Evolutionary conservation across 2,329 filamentous ascomycete species (phyloP).

Genomic region (Trichoderma harzianum): DNA sequence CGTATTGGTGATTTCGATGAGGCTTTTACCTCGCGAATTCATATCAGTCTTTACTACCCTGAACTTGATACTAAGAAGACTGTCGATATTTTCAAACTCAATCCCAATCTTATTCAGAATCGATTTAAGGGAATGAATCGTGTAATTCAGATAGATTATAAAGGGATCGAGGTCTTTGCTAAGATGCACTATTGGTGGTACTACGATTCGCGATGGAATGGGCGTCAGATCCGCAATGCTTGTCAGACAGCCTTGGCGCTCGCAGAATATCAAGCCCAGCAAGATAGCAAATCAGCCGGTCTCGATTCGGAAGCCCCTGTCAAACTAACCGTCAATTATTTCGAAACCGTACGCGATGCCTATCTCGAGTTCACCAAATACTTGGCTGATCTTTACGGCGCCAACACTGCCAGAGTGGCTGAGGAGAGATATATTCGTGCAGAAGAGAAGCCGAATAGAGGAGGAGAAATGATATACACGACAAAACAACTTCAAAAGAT

Average conservation of each 20-base stretch:
- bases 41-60: slow-evolving; percentile 32
- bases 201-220: slow-evolving; percentile 11
- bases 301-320: slow-evolving; percentile 9
- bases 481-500: no score
- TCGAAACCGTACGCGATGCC: slow-evolving; percentile 21
- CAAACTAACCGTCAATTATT: slow-evolving; percentile 17
- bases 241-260: slow-evolving; percentile 24
- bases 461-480: no score
- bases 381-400: slow-evolving; percentile 12
- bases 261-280: slow-evolving; percentile 33
- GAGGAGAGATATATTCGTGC: neutral
- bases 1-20: slow-evolving; percentile 35
- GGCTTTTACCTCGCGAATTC: slow-evolving; percentile 36
- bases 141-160: neutral
- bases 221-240: slow-evolving; percentile 21
- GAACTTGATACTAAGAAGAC: neutral
- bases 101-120: slow-evolving; percentile 23
- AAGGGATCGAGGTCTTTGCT: neutral
- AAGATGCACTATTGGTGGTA: neutral
- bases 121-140: neutral
- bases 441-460: neutral
- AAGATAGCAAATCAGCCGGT: slow-evolving; percentile 13
- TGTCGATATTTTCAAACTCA: slow-evolving; percentile 18
- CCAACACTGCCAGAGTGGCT: neutral
- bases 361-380: slow-evolving; percentile 25